phyloP scores from a whole-genome alignment of 768 basidiomycete genomes.

The Boletus sp. region DNA sequence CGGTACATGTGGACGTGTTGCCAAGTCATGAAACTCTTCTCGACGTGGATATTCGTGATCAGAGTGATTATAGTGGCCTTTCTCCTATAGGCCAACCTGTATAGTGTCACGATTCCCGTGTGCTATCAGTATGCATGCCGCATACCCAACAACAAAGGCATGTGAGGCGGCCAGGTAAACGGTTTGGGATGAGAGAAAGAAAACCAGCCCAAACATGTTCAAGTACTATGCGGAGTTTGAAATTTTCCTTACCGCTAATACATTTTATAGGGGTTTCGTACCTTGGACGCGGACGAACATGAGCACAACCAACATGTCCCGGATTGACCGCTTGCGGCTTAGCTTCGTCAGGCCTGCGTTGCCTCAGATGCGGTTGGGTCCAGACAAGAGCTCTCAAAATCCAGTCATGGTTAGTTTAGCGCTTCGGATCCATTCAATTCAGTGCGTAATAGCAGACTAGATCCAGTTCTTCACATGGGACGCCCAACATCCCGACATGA shows the following conservation, averaged over 20 bases:
- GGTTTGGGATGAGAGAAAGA: constrained; percentile 27
- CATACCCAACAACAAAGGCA: constrained; percentile 46
- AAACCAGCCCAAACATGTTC: background rate
- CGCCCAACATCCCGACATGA: constrained; percentile 47
- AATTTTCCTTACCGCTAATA: background rate
- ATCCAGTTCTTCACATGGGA: constrained; percentile 90
- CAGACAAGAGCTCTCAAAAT: constrained; percentile 46
- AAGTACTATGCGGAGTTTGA: constrained; percentile 28
- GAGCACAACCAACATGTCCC: constrained; percentile 10
- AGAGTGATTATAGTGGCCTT: constrained; percentile 82
- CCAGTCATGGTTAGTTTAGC: constrained; percentile 59
- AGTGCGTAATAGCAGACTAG: constrained; percentile 30
- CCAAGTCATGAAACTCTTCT: constrained; percentile 87
- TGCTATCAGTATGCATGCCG: constrained; percentile 58
- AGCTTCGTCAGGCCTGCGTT: constrained; percentile 40
- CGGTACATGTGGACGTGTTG: constrained; percentile 39
- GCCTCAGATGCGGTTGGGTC: constrained; percentile 58
- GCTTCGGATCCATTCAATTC: background rate
- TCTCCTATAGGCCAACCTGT: constrained; percentile 47
- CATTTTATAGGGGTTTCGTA: background rate
- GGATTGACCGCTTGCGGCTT: constrained; percentile 25
- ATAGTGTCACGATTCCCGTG: constrained; percentile 39
- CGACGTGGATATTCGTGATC: constrained; percentile 64
- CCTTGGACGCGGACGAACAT: constrained; percentile 4
- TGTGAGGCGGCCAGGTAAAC: constrained; percentile 46